Evolutionary conservation across 2,329 filamentous ascomycete genomes (phyloP).

Genomic region (Epichloe hybrida): DNA sequence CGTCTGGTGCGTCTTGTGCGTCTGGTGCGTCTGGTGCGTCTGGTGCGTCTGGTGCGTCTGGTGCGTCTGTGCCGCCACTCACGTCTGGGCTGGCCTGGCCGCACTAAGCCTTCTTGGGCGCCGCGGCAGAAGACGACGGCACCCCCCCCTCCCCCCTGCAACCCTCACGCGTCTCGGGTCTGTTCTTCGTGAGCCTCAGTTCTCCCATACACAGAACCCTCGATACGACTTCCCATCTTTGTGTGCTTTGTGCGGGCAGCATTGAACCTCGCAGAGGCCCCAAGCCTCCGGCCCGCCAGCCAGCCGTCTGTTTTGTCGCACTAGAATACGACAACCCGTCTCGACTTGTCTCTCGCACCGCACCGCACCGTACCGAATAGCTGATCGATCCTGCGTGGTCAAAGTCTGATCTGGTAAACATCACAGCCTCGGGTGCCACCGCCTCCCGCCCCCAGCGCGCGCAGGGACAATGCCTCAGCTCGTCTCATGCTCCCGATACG

Average conservation of each 20-base stretch:
- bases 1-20: too few species aligned
- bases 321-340: background rate
- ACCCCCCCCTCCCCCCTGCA: slow-evolving; percentile 4
- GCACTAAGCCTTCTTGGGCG: slow-evolving; percentile 17
- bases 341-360: background rate
- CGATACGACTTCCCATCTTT: background rate
- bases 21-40: too few species aligned
- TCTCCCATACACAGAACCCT: background rate
- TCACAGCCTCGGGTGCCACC: background rate
- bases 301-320: background rate
- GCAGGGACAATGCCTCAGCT: slow-evolving; percentile 7
- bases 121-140: slow-evolving; percentile 13
- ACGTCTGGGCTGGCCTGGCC: background rate
- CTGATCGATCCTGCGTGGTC: background rate
- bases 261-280: background rate
- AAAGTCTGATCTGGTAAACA: slow-evolving; percentile 1
- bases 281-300: background rate
- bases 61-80: background rate
- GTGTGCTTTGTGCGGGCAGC: background rate
- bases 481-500: slow-evolving; percentile 4
- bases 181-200: background rate
- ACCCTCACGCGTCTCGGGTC: slow-evolving; percentile 15
- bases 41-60: too few species aligned
- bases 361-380: background rate
- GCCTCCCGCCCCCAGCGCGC: background rate